Conservation (phyloP, 768 basidiomycete species). For the Lanmaoa pseudosensibilis region DNA sequence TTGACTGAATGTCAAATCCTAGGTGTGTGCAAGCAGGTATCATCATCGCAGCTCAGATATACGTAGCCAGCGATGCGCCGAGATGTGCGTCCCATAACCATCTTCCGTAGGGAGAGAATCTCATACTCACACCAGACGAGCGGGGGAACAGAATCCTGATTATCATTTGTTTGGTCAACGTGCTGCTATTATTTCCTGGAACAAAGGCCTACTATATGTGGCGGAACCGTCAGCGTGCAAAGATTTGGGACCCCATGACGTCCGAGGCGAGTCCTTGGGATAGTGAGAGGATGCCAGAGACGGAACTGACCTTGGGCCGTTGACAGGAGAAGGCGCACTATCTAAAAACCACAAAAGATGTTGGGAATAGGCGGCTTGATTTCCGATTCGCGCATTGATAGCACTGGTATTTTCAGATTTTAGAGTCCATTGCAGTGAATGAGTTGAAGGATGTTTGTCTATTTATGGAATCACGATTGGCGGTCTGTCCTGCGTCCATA, state of each 20-base stretch:
- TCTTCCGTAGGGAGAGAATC: too few relatives aligned
- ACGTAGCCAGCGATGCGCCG: conserved; percentile 57
- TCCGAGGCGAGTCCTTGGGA: conserved; percentile 36
- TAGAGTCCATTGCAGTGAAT: background rate
- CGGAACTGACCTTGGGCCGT: background rate
- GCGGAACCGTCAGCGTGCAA: conserved; percentile 53
- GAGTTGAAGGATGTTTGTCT: background rate
- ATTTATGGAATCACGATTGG: background rate
- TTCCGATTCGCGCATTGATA: conserved; percentile 59
- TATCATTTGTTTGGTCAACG: conserved; percentile 48
- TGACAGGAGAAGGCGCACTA: conserved; percentile 59
- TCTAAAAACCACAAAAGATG: conserved; percentile 39
- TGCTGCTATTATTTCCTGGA: conserved; percentile 51
- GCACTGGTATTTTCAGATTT: too few relatives aligned
- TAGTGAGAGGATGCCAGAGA: background rate
- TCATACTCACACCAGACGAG: conserved; percentile 38
- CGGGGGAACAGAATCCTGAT: conserved; percentile 63
- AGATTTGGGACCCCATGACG: conserved; percentile 59
- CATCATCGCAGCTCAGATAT: conserved; percentile 56
- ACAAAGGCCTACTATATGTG: conserved; percentile 58
- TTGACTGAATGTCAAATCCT: background rate
- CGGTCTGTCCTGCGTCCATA: too few relatives aligned
- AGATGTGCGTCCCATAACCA: conserved; percentile 38
- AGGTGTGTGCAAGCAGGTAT: conserved; percentile 45
- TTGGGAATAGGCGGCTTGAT: conserved; percentile 59